A percentile compares a stretch with the other conserved stretches of the same genome.
Evolutionary conservation across 169 alveolate species (phyloP).

Genomic region (Cryptosporidium viatorum): DNA sequence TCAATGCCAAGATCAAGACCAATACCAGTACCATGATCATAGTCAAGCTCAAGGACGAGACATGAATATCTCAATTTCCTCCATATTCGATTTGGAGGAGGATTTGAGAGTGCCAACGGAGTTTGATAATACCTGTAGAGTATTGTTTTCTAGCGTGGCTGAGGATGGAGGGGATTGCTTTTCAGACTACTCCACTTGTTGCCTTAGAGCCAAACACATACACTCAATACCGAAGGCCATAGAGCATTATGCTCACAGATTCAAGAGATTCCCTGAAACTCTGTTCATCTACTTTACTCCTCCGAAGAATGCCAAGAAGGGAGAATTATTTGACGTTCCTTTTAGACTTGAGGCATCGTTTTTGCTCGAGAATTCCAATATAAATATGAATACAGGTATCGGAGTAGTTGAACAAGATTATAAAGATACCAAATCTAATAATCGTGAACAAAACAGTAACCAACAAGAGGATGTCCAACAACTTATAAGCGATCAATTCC

Average conservation of each 20-base stretch:
- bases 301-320: conserved; percentile 88
- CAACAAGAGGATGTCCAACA: background rate
- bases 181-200: conserved; percentile 75
- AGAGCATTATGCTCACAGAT: conserved; percentile 83
- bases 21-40: background rate
- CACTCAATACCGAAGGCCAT: conserved; percentile 85
- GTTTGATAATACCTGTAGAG: conserved; percentile 81
- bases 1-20: background rate
- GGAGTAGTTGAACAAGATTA: background rate
- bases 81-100: conserved; percentile 54
- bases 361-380: conserved; percentile 72
- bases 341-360: conserved; percentile 86
- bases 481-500: background rate
- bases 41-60: background rate
- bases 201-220: conserved; percentile 77
- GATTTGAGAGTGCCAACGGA: conserved; percentile 72
- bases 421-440: background rate
- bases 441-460: background rate
- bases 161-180: conserved; percentile 81
- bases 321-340: conserved; percentile 90
- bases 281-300: conserved; percentile 87
- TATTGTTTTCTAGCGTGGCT: conserved; percentile 81
- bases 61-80: conserved; percentile 18
- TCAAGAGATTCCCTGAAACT: conserved; percentile 87
- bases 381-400: conserved; percentile 5